phyloP scores from a whole-genome alignment of 139 green algal species.

The Chlorella vulgaris region DNA sequence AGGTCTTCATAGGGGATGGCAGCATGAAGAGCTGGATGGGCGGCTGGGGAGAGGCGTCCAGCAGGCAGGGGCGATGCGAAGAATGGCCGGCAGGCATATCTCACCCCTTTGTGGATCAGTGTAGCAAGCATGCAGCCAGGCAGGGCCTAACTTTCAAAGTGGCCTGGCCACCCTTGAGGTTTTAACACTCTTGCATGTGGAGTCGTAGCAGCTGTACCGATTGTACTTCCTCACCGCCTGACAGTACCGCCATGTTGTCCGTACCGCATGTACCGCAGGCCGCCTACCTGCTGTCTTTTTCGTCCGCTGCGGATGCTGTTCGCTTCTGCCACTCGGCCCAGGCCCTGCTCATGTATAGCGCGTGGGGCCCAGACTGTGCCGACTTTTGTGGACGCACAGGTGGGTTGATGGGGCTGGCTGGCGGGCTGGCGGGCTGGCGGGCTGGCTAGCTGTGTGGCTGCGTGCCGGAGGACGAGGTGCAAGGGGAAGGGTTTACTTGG shows the following conservation, averaged over 20 bases:
- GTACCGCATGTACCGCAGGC: slow-evolving; percentile 45
- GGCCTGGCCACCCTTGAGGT: no score
- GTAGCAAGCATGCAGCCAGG: no score
- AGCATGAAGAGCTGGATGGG: not conserved
- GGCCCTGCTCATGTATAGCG: slow-evolving; percentile 54
- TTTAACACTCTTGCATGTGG: no score
- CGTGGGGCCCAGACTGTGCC: slow-evolving; percentile 57
- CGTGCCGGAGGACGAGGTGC: not conserved
- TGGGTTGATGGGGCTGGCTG: not conserved
- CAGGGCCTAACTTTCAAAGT: no score
- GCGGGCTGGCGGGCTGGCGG: not conserved
- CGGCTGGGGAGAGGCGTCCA: no score
- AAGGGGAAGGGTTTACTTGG: no score
- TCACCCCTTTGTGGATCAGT: no score
- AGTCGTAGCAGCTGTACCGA: no score
- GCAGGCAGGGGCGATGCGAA: no score
- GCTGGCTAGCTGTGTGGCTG: not conserved
- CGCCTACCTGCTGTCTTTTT: slow-evolving; percentile 62
- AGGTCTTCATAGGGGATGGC: not conserved
- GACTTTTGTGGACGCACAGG: slow-evolving; percentile 53
- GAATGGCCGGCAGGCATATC: no score
- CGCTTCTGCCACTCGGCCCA: slow-evolving; percentile 77
- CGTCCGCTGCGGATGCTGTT: slow-evolving; percentile 64
- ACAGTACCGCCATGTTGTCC: no score
- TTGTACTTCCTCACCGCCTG: no score